Percentiles rank a stretch among this genome's conserved stretches.
Evolutionary conservation across 2,329 filamentous ascomycete genomes (phyloP).

Genomic region (Nectriaceae sp.): DNA sequence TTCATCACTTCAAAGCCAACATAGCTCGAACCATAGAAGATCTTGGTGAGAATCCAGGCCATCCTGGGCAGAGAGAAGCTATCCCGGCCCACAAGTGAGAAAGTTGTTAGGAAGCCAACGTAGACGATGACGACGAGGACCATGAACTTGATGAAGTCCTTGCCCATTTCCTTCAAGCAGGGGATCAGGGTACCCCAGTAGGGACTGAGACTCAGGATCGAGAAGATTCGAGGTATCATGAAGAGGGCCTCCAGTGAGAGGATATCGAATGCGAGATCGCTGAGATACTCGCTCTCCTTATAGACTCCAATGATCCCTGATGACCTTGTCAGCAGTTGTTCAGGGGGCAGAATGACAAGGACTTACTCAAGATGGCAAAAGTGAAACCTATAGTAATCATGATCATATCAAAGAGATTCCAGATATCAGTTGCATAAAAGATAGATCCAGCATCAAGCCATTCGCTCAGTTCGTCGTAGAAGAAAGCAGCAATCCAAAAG

Average conservation of each 20-base stretch:
- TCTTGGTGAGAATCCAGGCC: slow-evolving; percentile 76
- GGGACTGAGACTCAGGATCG: slow-evolving; percentile 80
- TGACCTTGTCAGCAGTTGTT: slow-evolving; percentile 9
- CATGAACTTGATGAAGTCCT: slow-evolving; percentile 85
- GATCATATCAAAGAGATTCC: slow-evolving; percentile 72
- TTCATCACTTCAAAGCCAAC: slow-evolving; percentile 72
- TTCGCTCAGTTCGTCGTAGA: slow-evolving; percentile 84
- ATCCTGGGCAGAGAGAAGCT: slow-evolving; percentile 65
- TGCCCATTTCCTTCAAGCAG: slow-evolving; percentile 91
- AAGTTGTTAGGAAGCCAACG: slow-evolving; percentile 86
- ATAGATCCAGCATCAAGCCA: slow-evolving; percentile 83
- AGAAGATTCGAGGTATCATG: slow-evolving; percentile 86
- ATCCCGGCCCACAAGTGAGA: slow-evolving; percentile 75
- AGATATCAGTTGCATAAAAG: slow-evolving; percentile 83
- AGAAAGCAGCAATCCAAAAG: slow-evolving; percentile 84
- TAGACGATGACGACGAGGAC: slow-evolving; percentile 82
- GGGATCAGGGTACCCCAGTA: slow-evolving; percentile 92
- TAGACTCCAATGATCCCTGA: slow-evolving; percentile 39
- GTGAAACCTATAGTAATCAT: slow-evolving; percentile 73
- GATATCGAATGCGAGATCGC: slow-evolving; percentile 84
- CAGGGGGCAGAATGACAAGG: too few species aligned
- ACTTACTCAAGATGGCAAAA: slow-evolving; percentile 73
- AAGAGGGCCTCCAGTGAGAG: slow-evolving; percentile 86
- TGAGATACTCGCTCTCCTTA: slow-evolving; percentile 60
- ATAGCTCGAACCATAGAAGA: slow-evolving; percentile 77